Conservation (phyloP, 2,329 filamentous ascomycete species). For the Lanzia echinophila region DNA sequence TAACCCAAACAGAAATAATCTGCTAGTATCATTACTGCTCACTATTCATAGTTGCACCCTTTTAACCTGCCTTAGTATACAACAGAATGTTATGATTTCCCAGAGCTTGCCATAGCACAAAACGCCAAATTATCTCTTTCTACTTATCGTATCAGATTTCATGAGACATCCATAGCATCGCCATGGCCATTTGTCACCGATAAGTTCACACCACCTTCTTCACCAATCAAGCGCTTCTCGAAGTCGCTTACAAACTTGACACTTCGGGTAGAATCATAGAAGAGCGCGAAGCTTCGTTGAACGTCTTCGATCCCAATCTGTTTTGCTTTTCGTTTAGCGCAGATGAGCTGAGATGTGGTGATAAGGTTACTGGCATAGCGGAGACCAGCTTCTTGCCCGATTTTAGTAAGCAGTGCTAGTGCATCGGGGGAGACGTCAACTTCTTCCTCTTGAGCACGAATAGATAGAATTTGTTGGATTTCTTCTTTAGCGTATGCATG, state of each 20-base stretch:
- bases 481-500: constrained; percentile 76
- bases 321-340: constrained; percentile 76
- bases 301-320: constrained; percentile 84
- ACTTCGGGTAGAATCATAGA: constrained; percentile 84
- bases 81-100: constrained; percentile 4
- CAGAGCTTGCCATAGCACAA: constrained; percentile 2
- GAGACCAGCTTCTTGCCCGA: constrained; percentile 84
- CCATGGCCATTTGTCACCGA: constrained; percentile 48
- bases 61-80: constrained; percentile 9
- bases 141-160: not conserved
- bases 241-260: constrained; percentile 86
- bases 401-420: constrained; percentile 88
- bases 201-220: constrained; percentile 75
- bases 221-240: constrained; percentile 87
- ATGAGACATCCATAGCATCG: constrained; percentile 58
- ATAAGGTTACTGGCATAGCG: constrained; percentile 98
- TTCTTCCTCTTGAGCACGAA: constrained; percentile 93
- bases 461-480: constrained; percentile 85
- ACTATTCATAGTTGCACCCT: constrained; percentile 1
- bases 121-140: constrained; percentile 1
- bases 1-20: not conserved
- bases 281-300: constrained; percentile 86
- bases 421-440: constrained; percentile 87
- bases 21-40: not conserved
- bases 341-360: constrained; percentile 83